A percentile compares a stretch with the other conserved stretches of the same genome.
phyloP scores from a whole-genome alignment of 176 grass and related monocot species.

The Calamus simplicifolius region DNA sequence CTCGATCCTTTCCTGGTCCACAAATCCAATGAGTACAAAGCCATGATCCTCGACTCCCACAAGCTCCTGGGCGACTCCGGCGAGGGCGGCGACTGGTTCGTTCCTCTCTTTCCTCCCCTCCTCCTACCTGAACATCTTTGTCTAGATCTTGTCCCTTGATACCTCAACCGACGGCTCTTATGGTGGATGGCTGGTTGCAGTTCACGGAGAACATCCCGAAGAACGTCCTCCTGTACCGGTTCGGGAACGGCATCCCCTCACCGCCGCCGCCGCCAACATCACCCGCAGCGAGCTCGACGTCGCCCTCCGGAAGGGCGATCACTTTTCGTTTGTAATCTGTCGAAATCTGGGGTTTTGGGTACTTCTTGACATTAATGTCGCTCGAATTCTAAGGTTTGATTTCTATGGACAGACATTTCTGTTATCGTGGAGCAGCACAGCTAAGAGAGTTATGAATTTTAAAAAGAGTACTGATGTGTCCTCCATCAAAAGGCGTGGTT shows the following conservation, averaged over 20 bases:
- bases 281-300: conserved; percentile 92
- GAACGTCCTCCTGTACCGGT: conserved; percentile 92
- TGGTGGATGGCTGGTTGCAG: conserved; percentile 50
- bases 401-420: too few species aligned
- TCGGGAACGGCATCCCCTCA: conserved; percentile 86
- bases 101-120: not conserved
- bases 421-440: too few species aligned
- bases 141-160: not conserved
- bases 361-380: not conserved
- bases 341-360: too few species aligned
- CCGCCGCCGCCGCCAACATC: conserved; percentile 83
- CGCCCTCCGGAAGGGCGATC: conserved; percentile 72
- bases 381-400: too few species aligned
- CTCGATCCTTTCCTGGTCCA: conserved; percentile 63
- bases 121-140: not conserved
- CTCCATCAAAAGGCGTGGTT: too few species aligned
- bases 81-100: conserved; percentile 76
- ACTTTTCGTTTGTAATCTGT: not conserved
- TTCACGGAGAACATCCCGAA: conserved; percentile 99
- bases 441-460: too few species aligned
- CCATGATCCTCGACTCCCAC: conserved; percentile 90
- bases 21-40: conserved; percentile 88
- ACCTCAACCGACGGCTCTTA: not conserved
- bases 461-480: too few species aligned
- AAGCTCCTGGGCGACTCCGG: conserved; percentile 99